phyloP scores from a whole-genome alignment of 2,329 filamentous ascomycete genomes.

The Penicillium italicum region DNA sequence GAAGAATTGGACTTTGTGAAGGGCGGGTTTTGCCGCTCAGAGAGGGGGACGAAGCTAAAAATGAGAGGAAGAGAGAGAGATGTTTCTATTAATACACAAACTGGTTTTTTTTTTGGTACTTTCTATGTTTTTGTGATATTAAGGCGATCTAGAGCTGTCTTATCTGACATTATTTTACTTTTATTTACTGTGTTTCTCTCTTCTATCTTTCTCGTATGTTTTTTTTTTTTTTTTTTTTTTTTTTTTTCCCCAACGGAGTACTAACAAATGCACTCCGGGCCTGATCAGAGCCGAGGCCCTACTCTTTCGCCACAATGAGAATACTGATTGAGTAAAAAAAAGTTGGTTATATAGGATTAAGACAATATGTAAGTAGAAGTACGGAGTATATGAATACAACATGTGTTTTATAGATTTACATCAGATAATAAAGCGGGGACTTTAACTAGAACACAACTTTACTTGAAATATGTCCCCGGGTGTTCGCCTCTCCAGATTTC shows the following conservation, averaged over 20 bases:
- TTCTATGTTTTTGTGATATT: neutral
- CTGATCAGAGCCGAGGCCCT: slow-evolving; percentile 6
- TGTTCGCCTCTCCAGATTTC: slow-evolving; percentile 1
- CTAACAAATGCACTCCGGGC: neutral
- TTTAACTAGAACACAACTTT: neutral
- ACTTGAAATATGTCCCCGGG: neutral
- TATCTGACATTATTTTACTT: neutral
- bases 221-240: neutral
- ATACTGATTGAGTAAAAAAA: neutral
- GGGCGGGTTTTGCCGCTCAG: slow-evolving; percentile 22
- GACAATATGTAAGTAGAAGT: neutral
- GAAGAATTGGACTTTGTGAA: slow-evolving; percentile 11
- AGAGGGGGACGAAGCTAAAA: slow-evolving; percentile 7
- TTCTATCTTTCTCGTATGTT: neutral
- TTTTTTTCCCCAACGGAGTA: neutral
- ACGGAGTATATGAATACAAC: neutral
- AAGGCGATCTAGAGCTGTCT: slow-evolving; percentile 4
- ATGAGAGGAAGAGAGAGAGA: neutral
- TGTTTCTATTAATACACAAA: slow-evolving; percentile 13
- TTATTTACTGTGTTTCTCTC: neutral
- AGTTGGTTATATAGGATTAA: neutral
- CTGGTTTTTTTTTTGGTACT: neutral
- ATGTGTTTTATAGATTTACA: neutral
- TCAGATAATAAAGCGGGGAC: neutral
- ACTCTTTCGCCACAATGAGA: neutral